phyloP scores from a whole-genome alignment of 805 yeast genomes.

The Kazachstania viticola region DNA sequence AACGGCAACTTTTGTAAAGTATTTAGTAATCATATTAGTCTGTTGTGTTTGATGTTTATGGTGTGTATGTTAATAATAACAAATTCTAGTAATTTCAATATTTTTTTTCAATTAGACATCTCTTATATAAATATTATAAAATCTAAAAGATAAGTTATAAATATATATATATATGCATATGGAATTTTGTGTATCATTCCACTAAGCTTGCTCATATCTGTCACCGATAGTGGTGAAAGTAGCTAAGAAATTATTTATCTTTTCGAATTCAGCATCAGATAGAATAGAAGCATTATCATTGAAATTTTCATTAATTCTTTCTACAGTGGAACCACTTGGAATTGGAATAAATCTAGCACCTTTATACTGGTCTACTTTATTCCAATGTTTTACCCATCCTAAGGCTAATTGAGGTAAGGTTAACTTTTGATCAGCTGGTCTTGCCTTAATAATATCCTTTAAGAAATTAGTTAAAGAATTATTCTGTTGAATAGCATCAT shows the following conservation, averaged over 20 bases:
- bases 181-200: too few species aligned
- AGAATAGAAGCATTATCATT: slow-evolving; percentile 30
- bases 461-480: slow-evolving; percentile 37
- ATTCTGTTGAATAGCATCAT: slow-evolving; percentile 47
- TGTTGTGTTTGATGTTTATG: not conserved
- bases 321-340: slow-evolving; percentile 59
- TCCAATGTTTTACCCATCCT: slow-evolving; percentile 46
- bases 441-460: slow-evolving; percentile 34
- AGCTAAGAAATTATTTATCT: slow-evolving; percentile 37
- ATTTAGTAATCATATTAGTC: slow-evolving; percentile 70
- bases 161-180: not conserved
- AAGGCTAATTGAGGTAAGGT: slow-evolving; percentile 60
- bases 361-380: slow-evolving; percentile 25
- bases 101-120: too few species aligned
- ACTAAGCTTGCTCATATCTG: slow-evolving; percentile 33
- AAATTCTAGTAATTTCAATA: too few species aligned
- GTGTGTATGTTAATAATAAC: too few species aligned
- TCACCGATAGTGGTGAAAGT: slow-evolving; percentile 40
- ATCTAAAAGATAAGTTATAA: too few species aligned
- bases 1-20: slow-evolving; percentile 65
- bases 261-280: slow-evolving; percentile 44
- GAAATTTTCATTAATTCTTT: slow-evolving; percentile 53
- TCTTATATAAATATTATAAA: too few species aligned
- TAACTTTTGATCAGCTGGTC: slow-evolving; percentile 35
- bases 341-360: slow-evolving; percentile 57